Evolutionary conservation across 257 asterid species (phyloP), one percentile per base, ranked within the genome.

Genomic region (Echites panduratus): DNA sequence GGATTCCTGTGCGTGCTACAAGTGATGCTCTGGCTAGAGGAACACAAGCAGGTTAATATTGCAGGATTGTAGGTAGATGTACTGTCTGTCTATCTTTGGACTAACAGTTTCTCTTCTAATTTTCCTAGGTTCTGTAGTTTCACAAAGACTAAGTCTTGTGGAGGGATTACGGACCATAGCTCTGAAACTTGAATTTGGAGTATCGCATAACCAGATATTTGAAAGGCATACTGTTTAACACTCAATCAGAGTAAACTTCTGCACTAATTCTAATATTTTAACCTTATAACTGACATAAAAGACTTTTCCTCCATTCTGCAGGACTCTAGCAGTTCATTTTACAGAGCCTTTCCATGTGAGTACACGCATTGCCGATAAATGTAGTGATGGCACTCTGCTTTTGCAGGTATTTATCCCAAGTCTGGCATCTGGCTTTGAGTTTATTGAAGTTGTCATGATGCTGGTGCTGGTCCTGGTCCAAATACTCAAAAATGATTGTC

Each of bases 111-210:
- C 63, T 47, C 73, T 48, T 52, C 65, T 74, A 52, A 65, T 79
- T 76, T n/a, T 80, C 71, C 35, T 80, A 95, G 99, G 95, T 68
- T 74, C 86, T 66, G 79, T n/a, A 78, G 78, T 74, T 75, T 80
- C 89, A 16, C 96, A 87, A 82, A 85, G 96, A 80, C 98, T 79
- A 81, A 92, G 92, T 85, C 35, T 90, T 62, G 97, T 92, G 77
- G 98, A 92, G 77, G 99, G 98, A 63, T 80, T 95, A 82, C 87
- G 98, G 83, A 95, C 97, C n/a, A 83, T 92, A 73, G 99, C 99
- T 77, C 87, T 95, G 71, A 92, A 85, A 86, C 98, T 95, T 73
- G 97, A 95, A 77, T 95, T 95, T 79, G 99, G 99, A 76, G 88
- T 87, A 70, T 92, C 97, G 9, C 95, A 83, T 77, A 90, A 90